Evolutionary conservation across 2,329 filamentous ascomycete genomes (phyloP), one percentile per base, ranked within the genome.

Genomic region (Escovopsis sp.): DNA sequence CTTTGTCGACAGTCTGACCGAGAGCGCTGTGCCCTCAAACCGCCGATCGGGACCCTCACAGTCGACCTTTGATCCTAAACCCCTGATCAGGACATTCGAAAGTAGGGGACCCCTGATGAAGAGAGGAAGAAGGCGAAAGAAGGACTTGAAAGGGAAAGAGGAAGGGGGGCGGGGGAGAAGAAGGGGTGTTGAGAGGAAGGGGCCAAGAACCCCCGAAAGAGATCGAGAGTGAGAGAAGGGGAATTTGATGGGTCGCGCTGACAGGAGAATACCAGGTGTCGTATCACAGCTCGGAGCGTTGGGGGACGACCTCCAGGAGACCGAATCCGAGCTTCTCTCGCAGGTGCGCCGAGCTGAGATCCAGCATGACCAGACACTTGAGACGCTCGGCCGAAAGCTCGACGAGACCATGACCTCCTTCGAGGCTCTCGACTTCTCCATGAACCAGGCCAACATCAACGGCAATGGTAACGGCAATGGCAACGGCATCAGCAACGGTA

Each of bases 61-160:
- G 52, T 61, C 68, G 39, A 62, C 68, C 4, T 98, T 98, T 61
- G 90, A 98, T 51, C 86, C 90, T 0, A 98, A 98, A 60, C 92
- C 90, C 23, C 66, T 98, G 47, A 98, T 98, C 49, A 78, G 90
- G 40, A 87, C 85, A 1, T 98, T 98, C 55, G 90, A 98, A 53
- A 76, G 72, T 76, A 62, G 60, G 40, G 29, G 17, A 13, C 15
- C 18, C 13, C 18, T 27, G 16, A 29, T 34, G 12, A 23, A 8
- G 21, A 23, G 21, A 23, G 21, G 7, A 8, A 8, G 6, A 8
- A 23, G 21, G 21, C 8, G 21, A 8, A 11, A 23, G 21, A 21
- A 9, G 19, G 37, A n/a, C n/a, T n/a, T n/a, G n/a, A 9, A 9
- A 21, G 19, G 19, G 9, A 21, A 9, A 21, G 19, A 21, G 19